Percentiles rank a stretch among this genome's conserved stretches.
These are phyloP conservation scores for Brassica juncea DNA, from an alignment of 345 rosid species.

Conservation along the genomic window DNA sequence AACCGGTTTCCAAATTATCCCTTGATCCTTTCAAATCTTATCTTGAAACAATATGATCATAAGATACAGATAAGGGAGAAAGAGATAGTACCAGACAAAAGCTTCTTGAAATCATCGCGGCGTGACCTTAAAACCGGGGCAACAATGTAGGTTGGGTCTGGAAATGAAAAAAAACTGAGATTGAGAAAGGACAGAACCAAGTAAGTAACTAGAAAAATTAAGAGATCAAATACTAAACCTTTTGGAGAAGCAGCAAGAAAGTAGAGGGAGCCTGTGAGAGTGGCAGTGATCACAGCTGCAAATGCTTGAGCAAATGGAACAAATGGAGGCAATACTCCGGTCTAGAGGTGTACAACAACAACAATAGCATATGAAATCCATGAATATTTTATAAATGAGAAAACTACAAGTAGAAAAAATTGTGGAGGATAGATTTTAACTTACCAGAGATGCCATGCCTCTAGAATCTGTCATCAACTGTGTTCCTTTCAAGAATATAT, in stretches of 20 bases:
- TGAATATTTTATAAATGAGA: not conserved
- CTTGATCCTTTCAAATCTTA: not conserved
- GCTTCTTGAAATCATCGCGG: constrained; percentile 78
- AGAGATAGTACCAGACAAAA: constrained; percentile 65
- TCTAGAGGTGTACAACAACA: constrained; percentile 42
- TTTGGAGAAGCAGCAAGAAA: constrained; percentile 87
- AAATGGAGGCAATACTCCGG: constrained; percentile 87
- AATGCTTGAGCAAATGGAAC: constrained; percentile 98
- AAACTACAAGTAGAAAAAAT: not conserved
- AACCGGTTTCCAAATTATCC: not conserved
- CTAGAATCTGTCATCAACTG: constrained; percentile 57
- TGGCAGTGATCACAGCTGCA: constrained; percentile 91
- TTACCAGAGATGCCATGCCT: constrained; percentile 91
- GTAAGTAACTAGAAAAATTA: not conserved
- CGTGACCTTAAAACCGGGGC: constrained; percentile 78
- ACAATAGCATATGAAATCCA: not conserved
- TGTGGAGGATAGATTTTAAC: not conserved
- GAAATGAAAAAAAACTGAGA: constrained; percentile 17
- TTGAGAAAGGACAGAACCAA: constrained; percentile 7
- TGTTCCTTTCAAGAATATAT: constrained; percentile 82
- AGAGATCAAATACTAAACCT: constrained; percentile 48
- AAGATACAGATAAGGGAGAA: constrained; percentile 2
- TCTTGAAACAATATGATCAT: not conserved
- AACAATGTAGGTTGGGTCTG: constrained; percentile 88
- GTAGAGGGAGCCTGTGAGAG: constrained; percentile 89